phyloP scores from a whole-genome alignment of 2,329 filamentous ascomycete genomes.

The Neoscytalidium dimidiatum region DNA sequence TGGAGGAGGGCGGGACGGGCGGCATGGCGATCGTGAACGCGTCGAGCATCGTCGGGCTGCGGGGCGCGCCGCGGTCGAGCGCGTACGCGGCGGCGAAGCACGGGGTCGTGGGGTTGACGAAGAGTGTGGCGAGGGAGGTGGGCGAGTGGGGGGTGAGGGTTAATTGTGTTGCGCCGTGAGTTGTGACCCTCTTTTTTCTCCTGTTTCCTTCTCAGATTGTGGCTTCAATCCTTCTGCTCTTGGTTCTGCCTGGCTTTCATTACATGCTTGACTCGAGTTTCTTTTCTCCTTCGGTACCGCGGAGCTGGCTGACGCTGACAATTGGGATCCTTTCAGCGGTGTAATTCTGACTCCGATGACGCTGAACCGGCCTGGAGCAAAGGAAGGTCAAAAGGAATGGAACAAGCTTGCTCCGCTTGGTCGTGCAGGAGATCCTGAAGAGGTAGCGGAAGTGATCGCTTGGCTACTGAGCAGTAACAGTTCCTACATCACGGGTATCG shows the following conservation, averaged over 20 bases:
- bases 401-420: conserved; percentile 29
- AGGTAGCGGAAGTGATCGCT: conserved; percentile 48
- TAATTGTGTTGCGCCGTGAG: conserved; percentile 40
- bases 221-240: neutral
- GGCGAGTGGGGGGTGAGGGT: conserved; percentile 37
- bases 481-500: conserved; percentile 50
- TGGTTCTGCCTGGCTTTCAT: neutral
- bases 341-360: conserved; percentile 25
- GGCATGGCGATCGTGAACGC: conserved; percentile 42
- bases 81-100: conserved; percentile 44
- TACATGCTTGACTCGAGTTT: neutral
- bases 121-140: conserved; percentile 41
- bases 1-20: conserved; percentile 25
- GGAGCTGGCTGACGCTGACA: neutral
- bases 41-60: conserved; percentile 54
- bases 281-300: neutral
- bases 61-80: conserved; percentile 40
- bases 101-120: conserved; percentile 43
- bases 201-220: neutral
- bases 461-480: conserved; percentile 50
- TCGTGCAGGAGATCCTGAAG: conserved; percentile 32
- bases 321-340: neutral
- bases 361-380: conserved; percentile 27
- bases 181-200: conserved; percentile 5
- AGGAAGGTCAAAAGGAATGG: conserved; percentile 25